phyloP scores from a whole-genome alignment of 106 monocot genomes.

The Dendrobium huoshanense region DNA sequence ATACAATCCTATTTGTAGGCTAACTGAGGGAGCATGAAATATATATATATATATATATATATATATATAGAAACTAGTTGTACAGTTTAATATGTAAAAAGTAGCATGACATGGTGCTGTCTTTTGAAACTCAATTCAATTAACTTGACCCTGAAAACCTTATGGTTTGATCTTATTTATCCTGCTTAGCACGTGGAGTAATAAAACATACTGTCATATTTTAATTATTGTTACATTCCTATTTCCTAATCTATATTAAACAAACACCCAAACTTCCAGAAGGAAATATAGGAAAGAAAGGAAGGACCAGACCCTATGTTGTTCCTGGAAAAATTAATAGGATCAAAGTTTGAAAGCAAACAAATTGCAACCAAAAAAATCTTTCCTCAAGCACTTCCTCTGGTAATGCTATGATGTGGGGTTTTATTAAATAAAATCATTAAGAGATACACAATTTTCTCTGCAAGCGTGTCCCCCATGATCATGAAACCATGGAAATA shows the following conservation, averaged over 20 bases:
- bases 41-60: no score
- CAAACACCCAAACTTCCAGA: background rate
- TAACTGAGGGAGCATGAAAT: no score
- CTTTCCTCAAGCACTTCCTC: background rate
- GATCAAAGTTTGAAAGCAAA: background rate
- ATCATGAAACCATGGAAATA: background rate
- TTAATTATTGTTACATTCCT: background rate
- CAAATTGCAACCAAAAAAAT: background rate
- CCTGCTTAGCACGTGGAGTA: background rate
- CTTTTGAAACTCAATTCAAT: background rate
- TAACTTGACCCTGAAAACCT: background rate
- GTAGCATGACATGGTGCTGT: background rate
- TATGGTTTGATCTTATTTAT: background rate
- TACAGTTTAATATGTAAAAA: background rate
- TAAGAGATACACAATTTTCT: background rate
- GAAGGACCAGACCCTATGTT: background rate
- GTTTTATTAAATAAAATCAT: background rate
- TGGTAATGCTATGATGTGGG: background rate
- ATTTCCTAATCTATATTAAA: background rate
- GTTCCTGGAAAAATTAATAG: background rate
- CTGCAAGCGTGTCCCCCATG: background rate
- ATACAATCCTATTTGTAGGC: no score
- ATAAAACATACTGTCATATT: background rate
- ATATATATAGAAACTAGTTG: no score
- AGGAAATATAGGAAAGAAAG: background rate